Evolutionary conservation across 1,139 yeast species (phyloP), one percentile per base, ranked within the genome.

Genomic region (Scheffersomyces insectosa): DNA sequence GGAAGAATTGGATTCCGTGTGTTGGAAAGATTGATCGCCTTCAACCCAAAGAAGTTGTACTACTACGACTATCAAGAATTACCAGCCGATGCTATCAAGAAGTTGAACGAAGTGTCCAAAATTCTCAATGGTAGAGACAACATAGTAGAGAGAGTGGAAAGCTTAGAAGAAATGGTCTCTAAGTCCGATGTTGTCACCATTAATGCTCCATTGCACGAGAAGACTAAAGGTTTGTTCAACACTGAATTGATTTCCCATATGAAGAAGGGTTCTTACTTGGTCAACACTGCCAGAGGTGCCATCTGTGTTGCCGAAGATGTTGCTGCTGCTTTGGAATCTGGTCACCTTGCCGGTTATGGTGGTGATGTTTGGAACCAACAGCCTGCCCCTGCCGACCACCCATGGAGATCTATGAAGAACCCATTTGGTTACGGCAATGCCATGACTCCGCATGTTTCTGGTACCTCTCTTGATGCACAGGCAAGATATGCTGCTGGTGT

Each of bases 211-310:
- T 78, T 87, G 54, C 90, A 87, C 61, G 87, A 84, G 48, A 77
- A 79, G 36, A 78, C 91, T 33, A 66, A 64, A 55, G 90, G 90
- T 29, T 68, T 86, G 48, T 76, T 86, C 67, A 77, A 86, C 76
- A 83, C 82, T 66, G 75, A 83, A 16, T 66, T 83, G 52, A 70
- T 86, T 47, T 75, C 87, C 52, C 80, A 84, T 61, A 84, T 86
- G 84, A 86, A 85, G 68, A 79, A 78, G 57, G 91, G 91, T 40
- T 79, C 95, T 13, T 80, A 85, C 75, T 72, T 86, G 50, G 88
- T 87, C 47, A 86, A 87, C 72, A 87, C 95, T 42, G 95, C 95
- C 14, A 79, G 95, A 63, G 95, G 95, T 48, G 93, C 91, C 40
- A 85, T 86, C 51, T 78, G 86, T 63, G 82, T 75, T 44, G 84